Conservation (phyloP, 306 rosid species). For the Sicyos baderoa region DNA sequence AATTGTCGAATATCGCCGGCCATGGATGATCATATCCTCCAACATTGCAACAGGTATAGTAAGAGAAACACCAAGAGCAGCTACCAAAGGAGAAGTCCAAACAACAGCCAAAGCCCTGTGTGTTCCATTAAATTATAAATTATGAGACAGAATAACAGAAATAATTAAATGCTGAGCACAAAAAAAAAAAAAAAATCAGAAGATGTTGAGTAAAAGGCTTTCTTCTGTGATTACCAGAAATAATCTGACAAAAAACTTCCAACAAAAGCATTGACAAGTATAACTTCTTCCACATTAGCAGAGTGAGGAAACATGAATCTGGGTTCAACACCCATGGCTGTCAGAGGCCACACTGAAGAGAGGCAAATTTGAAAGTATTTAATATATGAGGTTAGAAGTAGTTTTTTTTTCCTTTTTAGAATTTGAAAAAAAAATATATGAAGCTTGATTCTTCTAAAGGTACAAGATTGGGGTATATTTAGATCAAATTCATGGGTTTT, state of each 20-base stretch:
- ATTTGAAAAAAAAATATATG: neutral
- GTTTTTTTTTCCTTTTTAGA: neutral
- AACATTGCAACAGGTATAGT: slow-evolving; percentile 28
- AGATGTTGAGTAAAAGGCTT: neutral
- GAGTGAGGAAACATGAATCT: slow-evolving; percentile 25
- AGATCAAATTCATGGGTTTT: neutral
- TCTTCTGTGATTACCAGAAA: slow-evolving; percentile 21
- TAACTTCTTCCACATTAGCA: slow-evolving; percentile 16
- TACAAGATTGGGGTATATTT: neutral
- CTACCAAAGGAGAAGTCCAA: slow-evolving; percentile 29
- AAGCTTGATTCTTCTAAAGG: neutral
- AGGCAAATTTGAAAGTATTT: neutral
- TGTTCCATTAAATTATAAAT: neutral
- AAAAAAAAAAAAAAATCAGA: neutral
- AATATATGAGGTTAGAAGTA: neutral
- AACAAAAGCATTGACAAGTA: slow-evolving; percentile 24
- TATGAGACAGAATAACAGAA: neutral
- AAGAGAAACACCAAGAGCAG: slow-evolving; percentile 28
- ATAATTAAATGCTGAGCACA: neutral
- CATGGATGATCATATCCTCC: slow-evolving; percentile 27
- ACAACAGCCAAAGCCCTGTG: slow-evolving; percentile 30
- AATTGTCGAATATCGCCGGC: slow-evolving; percentile 25
- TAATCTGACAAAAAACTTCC: slow-evolving; percentile 29
- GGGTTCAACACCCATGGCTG: slow-evolving; percentile 29
- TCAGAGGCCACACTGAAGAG: slow-evolving; percentile 27